A percentile compares a stretch with the other conserved stretches of the same genome.
Evolutionary conservation across 805 yeast species (phyloP).

Genomic region (Saturnispora galanensis): DNA sequence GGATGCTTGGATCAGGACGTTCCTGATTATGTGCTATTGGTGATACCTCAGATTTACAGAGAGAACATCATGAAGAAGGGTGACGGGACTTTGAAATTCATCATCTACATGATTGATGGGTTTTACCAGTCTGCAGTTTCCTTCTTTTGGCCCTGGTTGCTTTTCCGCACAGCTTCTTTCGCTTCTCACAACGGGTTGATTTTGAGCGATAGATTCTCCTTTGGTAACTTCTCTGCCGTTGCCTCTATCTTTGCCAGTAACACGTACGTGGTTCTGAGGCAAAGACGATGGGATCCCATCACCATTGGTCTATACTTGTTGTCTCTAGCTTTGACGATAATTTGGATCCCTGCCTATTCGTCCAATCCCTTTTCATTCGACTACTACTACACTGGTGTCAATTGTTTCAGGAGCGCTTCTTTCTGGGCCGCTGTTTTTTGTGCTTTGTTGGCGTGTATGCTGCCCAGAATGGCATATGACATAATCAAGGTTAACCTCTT

Average conservation of each 20-base stretch:
- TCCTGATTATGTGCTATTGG: conserved; percentile 49
- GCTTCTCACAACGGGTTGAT: conserved; percentile 38
- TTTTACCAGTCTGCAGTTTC: conserved; percentile 61
- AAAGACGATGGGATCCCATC: conserved; percentile 72
- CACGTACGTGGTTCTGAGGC: conserved; percentile 55
- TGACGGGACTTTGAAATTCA: conserved; percentile 52
- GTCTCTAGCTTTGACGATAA: conserved; percentile 48
- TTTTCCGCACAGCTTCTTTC: conserved; percentile 38
- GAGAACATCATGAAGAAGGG: conserved; percentile 56
- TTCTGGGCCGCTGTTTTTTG: conserved; percentile 60
- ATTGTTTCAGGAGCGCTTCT: conserved; percentile 47
- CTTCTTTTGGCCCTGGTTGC: conserved; percentile 56
- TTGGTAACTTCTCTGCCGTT: conserved; percentile 54
- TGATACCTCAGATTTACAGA: conserved; percentile 62
- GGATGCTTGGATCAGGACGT: conserved; percentile 75
- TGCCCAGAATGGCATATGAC: conserved; percentile 53
- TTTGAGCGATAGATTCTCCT: conserved; percentile 59
- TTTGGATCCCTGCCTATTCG: conserved; percentile 81
- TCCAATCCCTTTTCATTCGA: conserved; percentile 38
- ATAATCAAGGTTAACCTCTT: conserved; percentile 39
- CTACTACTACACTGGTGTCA: conserved; percentile 55
- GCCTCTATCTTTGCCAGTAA: conserved; percentile 58
- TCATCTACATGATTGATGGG: conserved; percentile 60
- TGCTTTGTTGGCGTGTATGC: conserved; percentile 42
- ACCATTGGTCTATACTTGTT: conserved; percentile 42